These are phyloP conservation scores for Triglochin maritima DNA, from an alignment of 106 monocot species.

Conservation along the genomic window DNA sequence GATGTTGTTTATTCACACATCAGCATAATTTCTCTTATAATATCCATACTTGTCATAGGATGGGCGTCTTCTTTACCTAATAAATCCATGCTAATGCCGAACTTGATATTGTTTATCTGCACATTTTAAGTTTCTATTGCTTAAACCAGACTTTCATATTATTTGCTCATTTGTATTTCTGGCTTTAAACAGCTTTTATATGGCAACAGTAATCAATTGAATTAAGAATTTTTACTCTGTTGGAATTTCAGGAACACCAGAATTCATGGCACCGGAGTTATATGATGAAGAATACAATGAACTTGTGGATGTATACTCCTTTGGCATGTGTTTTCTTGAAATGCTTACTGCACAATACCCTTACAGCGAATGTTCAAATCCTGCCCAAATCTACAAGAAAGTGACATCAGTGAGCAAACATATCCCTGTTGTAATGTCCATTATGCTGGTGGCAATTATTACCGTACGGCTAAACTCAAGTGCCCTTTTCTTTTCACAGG, in stretches of 20 bases:
- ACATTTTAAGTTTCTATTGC: background rate
- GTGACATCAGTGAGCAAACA: constrained; percentile 50
- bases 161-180: too few species aligned
- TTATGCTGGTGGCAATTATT: too few species aligned
- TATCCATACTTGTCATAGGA: too few species aligned
- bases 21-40: too few species aligned
- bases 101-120: background rate
- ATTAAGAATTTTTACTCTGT: background rate
- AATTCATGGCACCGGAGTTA: constrained; percentile 98
- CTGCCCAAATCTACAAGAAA: constrained; percentile 98
- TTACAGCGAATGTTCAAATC: constrained; percentile 92
- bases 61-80: too few species aligned
- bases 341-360: constrained; percentile 93
- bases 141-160: background rate
- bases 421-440: background rate
- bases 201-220: too few species aligned
- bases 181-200: too few species aligned
- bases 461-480: too few species aligned
- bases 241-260: constrained; percentile 68
- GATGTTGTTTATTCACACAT: too few species aligned
- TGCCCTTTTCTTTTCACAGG: constrained; percentile 27
- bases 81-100: background rate
- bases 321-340: constrained; percentile 95
- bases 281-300: constrained; percentile 98
- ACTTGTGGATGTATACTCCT: constrained; percentile 87